Evolutionary conservation across 257 asterid species (phyloP).

Genomic region (Fraxinus cuspidata): DNA sequence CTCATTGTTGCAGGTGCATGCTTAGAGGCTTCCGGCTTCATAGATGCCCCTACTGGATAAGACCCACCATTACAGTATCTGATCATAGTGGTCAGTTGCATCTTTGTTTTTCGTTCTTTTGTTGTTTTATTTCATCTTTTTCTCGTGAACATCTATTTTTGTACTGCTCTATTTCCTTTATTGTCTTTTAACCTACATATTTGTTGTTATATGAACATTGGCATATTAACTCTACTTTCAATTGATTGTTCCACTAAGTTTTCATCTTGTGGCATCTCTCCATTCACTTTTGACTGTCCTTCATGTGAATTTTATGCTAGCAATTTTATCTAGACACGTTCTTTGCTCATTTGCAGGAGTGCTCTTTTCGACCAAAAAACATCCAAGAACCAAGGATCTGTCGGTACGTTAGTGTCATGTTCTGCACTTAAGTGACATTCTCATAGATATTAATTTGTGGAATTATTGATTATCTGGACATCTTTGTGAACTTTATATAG

Average conservation of each 20-base stretch:
- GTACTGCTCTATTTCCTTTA: background rate
- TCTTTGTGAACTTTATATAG: background rate
- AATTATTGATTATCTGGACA: background rate
- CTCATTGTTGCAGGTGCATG: slow-evolving; percentile 73
- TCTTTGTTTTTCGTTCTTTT: background rate
- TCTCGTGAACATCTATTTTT: background rate
- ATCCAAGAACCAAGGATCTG: slow-evolving; percentile 94
- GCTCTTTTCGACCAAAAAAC: slow-evolving; percentile 86
- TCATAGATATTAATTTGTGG: slow-evolving; percentile 9
- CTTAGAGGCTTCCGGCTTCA: slow-evolving; percentile 97
- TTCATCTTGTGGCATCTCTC: background rate
- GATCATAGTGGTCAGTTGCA: slow-evolving; percentile 71
- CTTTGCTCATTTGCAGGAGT: slow-evolving; percentile 58
- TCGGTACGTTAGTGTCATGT: slow-evolving; percentile 56
- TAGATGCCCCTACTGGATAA: slow-evolving; percentile 92
- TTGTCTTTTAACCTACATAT: background rate
- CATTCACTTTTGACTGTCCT: background rate
- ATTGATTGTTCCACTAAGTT: background rate
- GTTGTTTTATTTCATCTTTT: background rate
- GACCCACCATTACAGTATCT: slow-evolving; percentile 86
- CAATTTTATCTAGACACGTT: slow-evolving; percentile 22
- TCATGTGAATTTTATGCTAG: background rate
- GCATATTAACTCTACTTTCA: background rate
- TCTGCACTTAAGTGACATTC: slow-evolving; percentile 9
- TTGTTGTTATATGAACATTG: background rate